Percentiles rank a stretch among this genome's conserved stretches.
These are phyloP conservation scores for Populus tomentosa DNA, from an alignment of 441 rosid species.

Conservation along the genomic window DNA sequence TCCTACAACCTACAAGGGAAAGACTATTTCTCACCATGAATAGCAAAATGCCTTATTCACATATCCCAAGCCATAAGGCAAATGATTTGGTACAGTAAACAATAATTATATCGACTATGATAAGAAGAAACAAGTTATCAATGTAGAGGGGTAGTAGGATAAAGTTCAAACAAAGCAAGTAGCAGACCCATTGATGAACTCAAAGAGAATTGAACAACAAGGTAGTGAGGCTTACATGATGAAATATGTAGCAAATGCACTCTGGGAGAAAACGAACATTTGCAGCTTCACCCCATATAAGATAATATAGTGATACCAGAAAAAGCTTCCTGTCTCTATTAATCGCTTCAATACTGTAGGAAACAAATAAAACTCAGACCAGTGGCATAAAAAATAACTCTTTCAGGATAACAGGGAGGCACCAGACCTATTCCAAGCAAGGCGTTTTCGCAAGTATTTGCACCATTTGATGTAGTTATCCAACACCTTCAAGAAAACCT, in stretches of 20 bases:
- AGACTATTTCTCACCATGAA: background rate
- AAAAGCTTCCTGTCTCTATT: constrained; percentile 90
- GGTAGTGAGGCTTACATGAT: constrained; percentile 59
- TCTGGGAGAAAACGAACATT: constrained; percentile 99
- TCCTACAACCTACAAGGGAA: background rate
- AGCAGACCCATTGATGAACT: background rate
- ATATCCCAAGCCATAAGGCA: background rate
- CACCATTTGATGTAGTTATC: constrained; percentile 99
- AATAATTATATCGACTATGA: background rate
- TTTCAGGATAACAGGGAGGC: constrained; percentile 19
- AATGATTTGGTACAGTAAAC: background rate
- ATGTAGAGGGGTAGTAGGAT: background rate
- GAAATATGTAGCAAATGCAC: constrained; percentile 97
- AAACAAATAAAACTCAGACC: constrained; percentile 18
- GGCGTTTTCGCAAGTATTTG: constrained; percentile 78
- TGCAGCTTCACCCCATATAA: constrained; percentile 99
- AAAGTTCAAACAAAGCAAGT: background rate
- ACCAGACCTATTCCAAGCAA: constrained; percentile 79
- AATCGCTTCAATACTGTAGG: constrained; percentile 80
- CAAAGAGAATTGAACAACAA: background rate
- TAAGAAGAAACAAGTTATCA: background rate
- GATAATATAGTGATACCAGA: constrained; percentile 88
- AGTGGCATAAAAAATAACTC: constrained; percentile 9
- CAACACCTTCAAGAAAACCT: constrained; percentile 85
- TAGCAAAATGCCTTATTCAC: background rate